Percentiles rank a stretch among this genome's conserved stretches.
Conservation (phyloP, 2,329 filamentous ascomycete genomes). For the Alternaria longipes region DNA sequence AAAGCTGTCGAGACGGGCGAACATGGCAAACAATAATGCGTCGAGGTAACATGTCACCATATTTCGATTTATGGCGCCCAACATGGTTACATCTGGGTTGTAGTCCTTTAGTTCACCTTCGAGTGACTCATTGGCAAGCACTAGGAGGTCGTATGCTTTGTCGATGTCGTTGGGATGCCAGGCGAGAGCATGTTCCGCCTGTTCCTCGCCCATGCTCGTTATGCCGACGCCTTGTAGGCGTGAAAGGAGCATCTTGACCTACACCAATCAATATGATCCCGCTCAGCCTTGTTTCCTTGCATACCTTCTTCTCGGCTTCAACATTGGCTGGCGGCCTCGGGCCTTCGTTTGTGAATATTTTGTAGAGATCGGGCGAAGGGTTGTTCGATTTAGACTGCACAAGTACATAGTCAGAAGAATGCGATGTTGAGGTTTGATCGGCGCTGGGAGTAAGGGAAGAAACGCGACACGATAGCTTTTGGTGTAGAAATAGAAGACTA, state of each 20-base stretch:
- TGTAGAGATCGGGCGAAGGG: conserved; percentile 62
- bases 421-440: conserved; percentile 21
- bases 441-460: conserved; percentile 15
- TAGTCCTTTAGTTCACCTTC: conserved; percentile 81
- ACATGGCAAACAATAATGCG: conserved; percentile 93
- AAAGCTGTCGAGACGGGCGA: conserved; percentile 86
- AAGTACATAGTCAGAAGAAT: conserved; percentile 38
- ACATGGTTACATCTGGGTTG: conserved; percentile 74
- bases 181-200: conserved; percentile 69
- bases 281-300: conserved; percentile 5
- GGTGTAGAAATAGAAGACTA: conserved; percentile 32
- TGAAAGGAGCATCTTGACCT: conserved; percentile 64
- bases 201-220: conserved; percentile 65
- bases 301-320: conserved; percentile 63
- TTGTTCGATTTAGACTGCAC: conserved; percentile 38
- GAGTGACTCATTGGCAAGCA: conserved; percentile 81
- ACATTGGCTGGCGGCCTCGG: conserved; percentile 61
- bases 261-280: conserved; percentile 17
- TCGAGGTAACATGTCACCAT: conserved; percentile 96
- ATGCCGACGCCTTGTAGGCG: conserved; percentile 64
- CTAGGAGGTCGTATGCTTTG: conserved; percentile 77
- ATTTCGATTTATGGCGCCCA: conserved; percentile 86
- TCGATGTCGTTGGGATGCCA: conserved; percentile 75
- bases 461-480: conserved; percentile 26
- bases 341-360: conserved; percentile 70